A percentile compares a stretch with the other conserved stretches of the same genome.
Evolutionary conservation across 768 basidiomycete species (phyloP).

Genomic region (Tricholomella constricta): DNA sequence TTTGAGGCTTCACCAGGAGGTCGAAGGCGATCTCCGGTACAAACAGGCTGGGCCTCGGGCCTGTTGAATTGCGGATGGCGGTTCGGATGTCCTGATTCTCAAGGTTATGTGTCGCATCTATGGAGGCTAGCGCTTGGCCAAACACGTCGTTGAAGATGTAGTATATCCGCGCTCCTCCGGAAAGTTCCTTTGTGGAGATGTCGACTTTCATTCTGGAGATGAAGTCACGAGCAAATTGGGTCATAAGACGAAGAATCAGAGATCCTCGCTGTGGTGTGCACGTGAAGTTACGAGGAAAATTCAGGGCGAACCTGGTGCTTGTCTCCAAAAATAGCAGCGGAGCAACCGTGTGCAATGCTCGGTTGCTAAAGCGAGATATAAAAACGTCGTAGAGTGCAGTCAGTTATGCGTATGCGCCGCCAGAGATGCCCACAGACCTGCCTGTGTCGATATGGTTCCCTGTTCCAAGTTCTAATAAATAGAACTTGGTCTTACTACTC

Average conservation of each 20-base stretch:
- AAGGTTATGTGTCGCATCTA: slow-evolving; percentile 89
- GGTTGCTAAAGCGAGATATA: no score
- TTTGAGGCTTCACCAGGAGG: slow-evolving; percentile 95
- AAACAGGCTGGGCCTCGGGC: slow-evolving; percentile 93
- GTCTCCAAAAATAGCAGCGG: slow-evolving; percentile 89
- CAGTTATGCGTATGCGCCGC: no score
- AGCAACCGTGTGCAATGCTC: no score
- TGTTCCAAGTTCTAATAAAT: no score
- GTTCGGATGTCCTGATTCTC: slow-evolving; percentile 96
- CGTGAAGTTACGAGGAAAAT: slow-evolving; percentile 9
- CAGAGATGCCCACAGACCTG: no score
- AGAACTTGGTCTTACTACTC: no score
- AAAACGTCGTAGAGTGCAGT: no score
- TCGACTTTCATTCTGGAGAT: slow-evolving; percentile 94
- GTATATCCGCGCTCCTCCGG: slow-evolving; percentile 96
- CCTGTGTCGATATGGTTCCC: no score
- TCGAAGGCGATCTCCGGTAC: slow-evolving; percentile 98
- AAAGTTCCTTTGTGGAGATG: slow-evolving; percentile 97
- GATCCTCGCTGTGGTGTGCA: slow-evolving; percentile 76
- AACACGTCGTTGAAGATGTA: slow-evolving; percentile 99
- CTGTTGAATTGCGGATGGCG: slow-evolving; percentile 97
- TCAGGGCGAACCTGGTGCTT: slow-evolving; percentile 66
- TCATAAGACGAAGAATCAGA: slow-evolving; percentile 94
- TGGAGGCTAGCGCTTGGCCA: slow-evolving; percentile 84
- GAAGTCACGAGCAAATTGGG: slow-evolving; percentile 96